These are phyloP conservation scores for Protomyces pachydermus DNA, from an alignment of 1,139 yeast genomes.

Conservation along the genomic window DNA sequence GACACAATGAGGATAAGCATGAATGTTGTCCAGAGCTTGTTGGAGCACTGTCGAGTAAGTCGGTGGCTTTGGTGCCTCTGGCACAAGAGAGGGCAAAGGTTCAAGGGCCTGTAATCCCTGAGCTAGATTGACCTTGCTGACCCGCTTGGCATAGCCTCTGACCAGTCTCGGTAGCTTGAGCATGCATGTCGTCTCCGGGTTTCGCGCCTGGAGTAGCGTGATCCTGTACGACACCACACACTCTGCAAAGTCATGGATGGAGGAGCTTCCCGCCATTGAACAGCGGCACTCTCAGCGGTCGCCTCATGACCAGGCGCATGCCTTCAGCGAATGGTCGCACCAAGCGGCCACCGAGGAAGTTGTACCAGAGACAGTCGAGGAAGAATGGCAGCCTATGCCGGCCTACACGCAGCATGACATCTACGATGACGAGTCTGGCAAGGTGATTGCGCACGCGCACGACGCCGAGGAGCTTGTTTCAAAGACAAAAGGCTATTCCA, in stretches of 20 bases:
- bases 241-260: background rate
- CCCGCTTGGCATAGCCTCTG: slow-evolving; percentile 18
- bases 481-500: slow-evolving; percentile 66
- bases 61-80: background rate
- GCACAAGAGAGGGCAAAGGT: background rate
- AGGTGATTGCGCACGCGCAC: slow-evolving; percentile 41
- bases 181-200: background rate
- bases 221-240: background rate
- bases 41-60: slow-evolving; percentile 20
- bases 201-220: background rate
- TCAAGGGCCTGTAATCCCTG: slow-evolving; percentile 19
- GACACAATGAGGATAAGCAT: slow-evolving; percentile 57
- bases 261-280: background rate
- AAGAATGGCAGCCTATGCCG: slow-evolving; percentile 57
- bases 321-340: slow-evolving; percentile 25
- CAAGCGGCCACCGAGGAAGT: slow-evolving; percentile 4
- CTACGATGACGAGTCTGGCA: slow-evolving; percentile 53
- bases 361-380: slow-evolving; percentile 28
- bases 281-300: background rate
- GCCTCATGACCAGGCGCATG: background rate
- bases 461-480: slow-evolving; percentile 36
- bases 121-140: slow-evolving; percentile 5
- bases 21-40: slow-evolving; percentile 17
- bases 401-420: slow-evolving; percentile 56
- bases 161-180: background rate